Evolutionary conservation across 129 eudicot species (phyloP).

Genomic region (Tagetes patula): DNA sequence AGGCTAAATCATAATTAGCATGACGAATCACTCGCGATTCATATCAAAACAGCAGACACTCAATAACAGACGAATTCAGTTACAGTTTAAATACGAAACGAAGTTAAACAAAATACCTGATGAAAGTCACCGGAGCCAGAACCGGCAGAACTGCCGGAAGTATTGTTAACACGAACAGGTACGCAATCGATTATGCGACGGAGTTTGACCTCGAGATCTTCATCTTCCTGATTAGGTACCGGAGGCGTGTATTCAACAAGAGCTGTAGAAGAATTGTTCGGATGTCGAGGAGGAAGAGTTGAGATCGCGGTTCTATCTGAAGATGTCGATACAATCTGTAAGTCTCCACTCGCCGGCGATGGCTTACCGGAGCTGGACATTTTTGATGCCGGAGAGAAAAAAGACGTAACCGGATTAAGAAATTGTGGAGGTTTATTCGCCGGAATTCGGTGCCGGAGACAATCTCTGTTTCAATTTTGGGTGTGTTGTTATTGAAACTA

Average conservation of each 20-base stretch:
- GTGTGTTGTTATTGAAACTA: not conserved
- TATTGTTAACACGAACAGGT: conserved; percentile 91
- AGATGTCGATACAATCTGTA: conserved; percentile 63
- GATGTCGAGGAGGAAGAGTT: conserved; percentile 68
- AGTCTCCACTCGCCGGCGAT: conserved; percentile 31
- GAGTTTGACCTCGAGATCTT: conserved; percentile 85
- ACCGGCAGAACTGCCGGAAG: conserved; percentile 98
- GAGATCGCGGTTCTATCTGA: conserved; percentile 39
- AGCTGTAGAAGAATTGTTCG: conserved; percentile 67
- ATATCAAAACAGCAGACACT: not conserved
- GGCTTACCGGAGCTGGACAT: conserved; percentile 51
- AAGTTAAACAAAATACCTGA: conserved; percentile 53
- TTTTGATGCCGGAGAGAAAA: not conserved
- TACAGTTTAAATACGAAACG: not conserved
- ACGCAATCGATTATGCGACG: conserved; percentile 82
- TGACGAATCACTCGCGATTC: not conserved
- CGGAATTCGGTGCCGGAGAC: conserved; percentile 15
- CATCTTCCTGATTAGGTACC: conserved; percentile 62
- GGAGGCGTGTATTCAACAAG: conserved; percentile 79
- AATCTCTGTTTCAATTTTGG: not conserved
- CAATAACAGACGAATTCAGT: not conserved
- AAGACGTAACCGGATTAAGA: conserved; percentile 4
- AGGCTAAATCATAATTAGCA: not conserved
- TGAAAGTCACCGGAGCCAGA: conserved; percentile 99
- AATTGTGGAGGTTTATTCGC: not conserved